Evolutionary conservation across 83 land plant species (phyloP).

Genomic region (Picea mariana): DNA sequence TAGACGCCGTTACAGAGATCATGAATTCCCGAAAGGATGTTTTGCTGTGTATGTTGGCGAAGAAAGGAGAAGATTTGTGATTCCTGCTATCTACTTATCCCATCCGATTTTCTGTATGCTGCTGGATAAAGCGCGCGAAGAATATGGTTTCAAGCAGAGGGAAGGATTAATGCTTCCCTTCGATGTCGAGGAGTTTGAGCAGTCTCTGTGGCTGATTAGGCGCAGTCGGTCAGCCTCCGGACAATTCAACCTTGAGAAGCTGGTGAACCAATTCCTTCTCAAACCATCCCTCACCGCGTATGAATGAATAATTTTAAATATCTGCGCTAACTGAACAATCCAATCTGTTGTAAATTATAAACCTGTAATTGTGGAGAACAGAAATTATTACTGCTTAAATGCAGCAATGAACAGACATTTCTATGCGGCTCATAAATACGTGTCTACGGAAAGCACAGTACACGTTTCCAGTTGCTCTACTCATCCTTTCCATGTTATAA

Average conservation of each 20-base stretch:
- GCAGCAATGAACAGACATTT: too few species aligned
- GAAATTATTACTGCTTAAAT: too few species aligned
- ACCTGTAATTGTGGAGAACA: too few species aligned
- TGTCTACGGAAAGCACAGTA: too few species aligned
- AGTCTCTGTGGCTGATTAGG: not conserved
- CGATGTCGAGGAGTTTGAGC: slow-evolving; percentile 9
- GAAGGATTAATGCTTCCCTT: slow-evolving; percentile 7
- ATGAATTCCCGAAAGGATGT: slow-evolving; percentile 2
- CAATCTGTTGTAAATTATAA: too few species aligned
- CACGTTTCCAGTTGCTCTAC: too few species aligned
- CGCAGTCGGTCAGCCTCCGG: not conserved
- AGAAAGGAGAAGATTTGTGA: slow-evolving; percentile 10
- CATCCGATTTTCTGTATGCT: slow-evolving; percentile 8
- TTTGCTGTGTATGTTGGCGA: slow-evolving; percentile 15
- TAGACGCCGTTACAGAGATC: not conserved
- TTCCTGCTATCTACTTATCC: slow-evolving; percentile 7
- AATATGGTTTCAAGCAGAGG: slow-evolving; percentile 14
- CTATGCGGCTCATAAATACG: too few species aligned
- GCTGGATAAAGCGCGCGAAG: slow-evolving; percentile 15
- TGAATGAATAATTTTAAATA: not conserved
- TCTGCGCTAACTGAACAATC: too few species aligned
- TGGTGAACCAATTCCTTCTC: not conserved
- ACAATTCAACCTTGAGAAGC: not conserved
- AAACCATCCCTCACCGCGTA: not conserved
- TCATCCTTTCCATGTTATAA: too few species aligned